phyloP scores from a whole-genome alignment of 768 basidiomycete genomes.

The Amanita fuliginea region DNA sequence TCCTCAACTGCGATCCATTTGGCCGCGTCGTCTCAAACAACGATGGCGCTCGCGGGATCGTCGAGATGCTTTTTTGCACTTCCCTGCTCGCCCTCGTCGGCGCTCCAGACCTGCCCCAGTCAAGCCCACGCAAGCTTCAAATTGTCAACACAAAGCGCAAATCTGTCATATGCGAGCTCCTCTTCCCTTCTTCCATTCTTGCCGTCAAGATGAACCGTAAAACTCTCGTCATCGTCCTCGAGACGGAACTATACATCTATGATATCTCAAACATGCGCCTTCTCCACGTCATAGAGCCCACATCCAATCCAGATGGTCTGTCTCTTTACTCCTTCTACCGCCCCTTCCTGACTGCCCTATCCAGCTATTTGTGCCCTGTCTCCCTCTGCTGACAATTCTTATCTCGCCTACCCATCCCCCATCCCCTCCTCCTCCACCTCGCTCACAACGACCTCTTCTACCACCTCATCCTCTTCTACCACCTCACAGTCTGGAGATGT shows the following conservation, averaged over 20 bases:
- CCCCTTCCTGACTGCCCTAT: background rate
- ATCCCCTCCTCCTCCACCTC: slow-evolving; percentile 73
- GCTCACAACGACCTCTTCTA: slow-evolving; percentile 27
- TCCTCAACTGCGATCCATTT: slow-evolving; percentile 97
- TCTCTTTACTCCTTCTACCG: slow-evolving; percentile 4
- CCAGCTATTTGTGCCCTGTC: slow-evolving; percentile 94
- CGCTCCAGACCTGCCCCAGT: slow-evolving; percentile 83
- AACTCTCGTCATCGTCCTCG: slow-evolving; percentile 90
- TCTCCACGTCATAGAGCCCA: slow-evolving; percentile 94
- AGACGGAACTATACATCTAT: slow-evolving; percentile 97
- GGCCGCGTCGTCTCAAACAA: slow-evolving; percentile 92
- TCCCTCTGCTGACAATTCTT: slow-evolving; percentile 86
- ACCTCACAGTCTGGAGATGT: slow-evolving; percentile 52
- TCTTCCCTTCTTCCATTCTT: slow-evolving; percentile 94
- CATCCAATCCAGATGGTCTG: slow-evolving; percentile 88
- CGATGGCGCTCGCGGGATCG: slow-evolving; percentile 90
- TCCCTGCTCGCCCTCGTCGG: slow-evolving; percentile 96
- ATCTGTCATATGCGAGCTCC: slow-evolving; percentile 96
- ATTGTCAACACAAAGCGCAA: slow-evolving; percentile 99
- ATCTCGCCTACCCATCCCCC: slow-evolving; percentile 93
- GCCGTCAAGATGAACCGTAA: slow-evolving; percentile 98
- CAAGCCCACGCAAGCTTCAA: slow-evolving; percentile 87
- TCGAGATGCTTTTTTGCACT: slow-evolving; percentile 99
- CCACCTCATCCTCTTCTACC: slow-evolving; percentile 18
- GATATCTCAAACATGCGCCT: slow-evolving; percentile 99